Base-by-base conservation (phyloP, 2,329 filamentous ascomycete genomes). In the Colletotrichum caudatum region DNA sequence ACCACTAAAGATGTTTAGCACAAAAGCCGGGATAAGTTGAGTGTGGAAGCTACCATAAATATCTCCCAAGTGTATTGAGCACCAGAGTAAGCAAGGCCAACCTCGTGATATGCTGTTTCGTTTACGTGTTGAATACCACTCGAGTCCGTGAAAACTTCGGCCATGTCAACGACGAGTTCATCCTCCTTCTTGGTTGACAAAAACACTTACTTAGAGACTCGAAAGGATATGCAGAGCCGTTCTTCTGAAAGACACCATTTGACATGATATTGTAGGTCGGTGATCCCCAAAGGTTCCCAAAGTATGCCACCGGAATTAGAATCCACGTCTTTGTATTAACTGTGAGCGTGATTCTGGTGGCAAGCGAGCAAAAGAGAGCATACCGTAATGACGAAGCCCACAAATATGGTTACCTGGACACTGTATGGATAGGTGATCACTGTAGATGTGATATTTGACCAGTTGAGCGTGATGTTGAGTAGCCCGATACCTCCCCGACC, bases 401-500 rank as follows among this genome's bases (percentile, higher is more conserved):
- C 70, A 69, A 89, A 90, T 16, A 87, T 79, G 37, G 89, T 81
- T 35, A 88, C 85, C 53, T 89, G 88, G 85, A 90, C 2, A 84
- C 89, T 18, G 85, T 87, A 54, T 87, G 81, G 74, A 89, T 62
- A 86, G 59, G 88, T 78, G 60, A 83, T 88, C n/a, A 81, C 83
- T 51, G 83, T 83, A 37, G 84, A 85, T n/a, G 85, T 84, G 63
- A 91, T 85, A 72, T 87, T 90, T 3, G 88, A 88, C 88, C 88
- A 91, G 74, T 91, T 86, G 23, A 91, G 79, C 1, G 85, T 86
- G 1, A 90, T 79, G 69, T 90, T 91, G 48, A 91, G 78, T 71
- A 90, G 85, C 0, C 88, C 88, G 86, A 90, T 89, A 6, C 88
- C 88, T 5, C 89, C 88, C n/a, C 90, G 83, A 0, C 89, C 89